These are phyloP conservation scores for Dipteronia sinensis DNA, from an alignment of 345 rosid species.

Conservation along the genomic window DNA sequence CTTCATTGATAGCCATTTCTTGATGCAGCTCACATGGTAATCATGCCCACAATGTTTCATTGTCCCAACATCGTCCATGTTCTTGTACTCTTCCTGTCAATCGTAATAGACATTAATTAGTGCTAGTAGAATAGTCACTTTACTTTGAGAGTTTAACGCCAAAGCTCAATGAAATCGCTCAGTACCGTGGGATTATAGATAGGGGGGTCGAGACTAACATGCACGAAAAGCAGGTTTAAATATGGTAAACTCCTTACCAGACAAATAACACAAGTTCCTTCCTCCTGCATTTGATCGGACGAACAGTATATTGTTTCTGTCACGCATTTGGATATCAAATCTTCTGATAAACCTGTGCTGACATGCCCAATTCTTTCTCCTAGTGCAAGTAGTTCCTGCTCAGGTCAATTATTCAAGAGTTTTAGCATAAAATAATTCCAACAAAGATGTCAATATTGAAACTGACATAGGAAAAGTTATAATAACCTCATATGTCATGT, in stretches of 20 bases:
- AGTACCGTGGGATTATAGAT: not conserved
- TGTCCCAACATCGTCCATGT: conserved; percentile 56
- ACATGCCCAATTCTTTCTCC: conserved; percentile 91
- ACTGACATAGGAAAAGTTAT: not conserved
- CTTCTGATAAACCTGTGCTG: conserved; percentile 76
- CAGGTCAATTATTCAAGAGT: conserved; percentile 15
- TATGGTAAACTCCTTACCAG: conserved; percentile 52
- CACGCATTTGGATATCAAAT: conserved; percentile 56
- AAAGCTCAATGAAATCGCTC: not conserved
- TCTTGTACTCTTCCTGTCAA: conserved; percentile 72
- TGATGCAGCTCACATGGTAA: conserved; percentile 74
- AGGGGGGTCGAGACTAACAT: not conserved
- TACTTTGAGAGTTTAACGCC: not conserved
- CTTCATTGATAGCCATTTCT: conserved; percentile 87
- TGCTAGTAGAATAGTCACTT: not conserved
- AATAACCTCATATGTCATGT: conserved; percentile 84
- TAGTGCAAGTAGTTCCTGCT: conserved; percentile 81
- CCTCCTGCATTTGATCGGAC: conserved; percentile 48
- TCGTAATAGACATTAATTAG: conserved; percentile 1
- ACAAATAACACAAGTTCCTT: conserved; percentile 71
- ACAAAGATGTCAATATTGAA: conserved; percentile 5
- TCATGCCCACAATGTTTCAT: conserved; percentile 70
- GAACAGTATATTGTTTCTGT: conserved; percentile 41
- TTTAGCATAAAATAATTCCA: not conserved
- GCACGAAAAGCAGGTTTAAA: not conserved